Percentiles rank a stretch among this genome's conserved stretches.
phyloP scores from a whole-genome alignment of 257 asterid genomes.

The Oldenlandia corymbosa region DNA sequence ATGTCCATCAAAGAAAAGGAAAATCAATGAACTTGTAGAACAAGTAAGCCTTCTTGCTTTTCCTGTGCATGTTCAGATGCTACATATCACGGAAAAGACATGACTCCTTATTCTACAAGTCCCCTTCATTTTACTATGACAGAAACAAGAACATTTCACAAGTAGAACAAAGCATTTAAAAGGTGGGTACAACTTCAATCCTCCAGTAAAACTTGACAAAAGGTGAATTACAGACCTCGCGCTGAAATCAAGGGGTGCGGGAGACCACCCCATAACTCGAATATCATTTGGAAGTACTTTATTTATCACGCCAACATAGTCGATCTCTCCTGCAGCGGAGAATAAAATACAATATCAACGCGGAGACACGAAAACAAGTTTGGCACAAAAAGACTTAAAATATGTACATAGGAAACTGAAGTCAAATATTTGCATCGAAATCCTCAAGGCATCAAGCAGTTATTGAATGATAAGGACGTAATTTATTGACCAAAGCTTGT shows the following conservation, averaged over 20 bases:
- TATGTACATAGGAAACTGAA: background rate
- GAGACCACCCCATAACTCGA: constrained; percentile 87
- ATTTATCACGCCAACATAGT: constrained; percentile 71
- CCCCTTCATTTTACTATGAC: constrained; percentile 4
- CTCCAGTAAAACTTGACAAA: background rate
- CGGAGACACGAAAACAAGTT: background rate
- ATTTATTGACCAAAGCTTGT: background rate
- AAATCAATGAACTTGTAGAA: background rate
- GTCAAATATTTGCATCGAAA: background rate
- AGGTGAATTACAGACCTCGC: constrained; percentile 52
- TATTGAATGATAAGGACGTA: background rate
- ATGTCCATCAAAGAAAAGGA: background rate
- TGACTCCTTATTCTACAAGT: constrained; percentile 3
- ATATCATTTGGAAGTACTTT: constrained; percentile 83
- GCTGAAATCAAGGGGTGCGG: constrained; percentile 76
- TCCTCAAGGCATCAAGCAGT: constrained; percentile 1
- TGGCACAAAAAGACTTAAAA: constrained; percentile 1
- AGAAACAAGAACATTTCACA: background rate
- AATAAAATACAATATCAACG: constrained; percentile 9
- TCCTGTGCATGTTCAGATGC: background rate
- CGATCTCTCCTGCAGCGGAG: constrained; percentile 52
- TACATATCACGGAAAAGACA: too few relatives aligned
- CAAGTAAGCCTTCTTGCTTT: background rate
- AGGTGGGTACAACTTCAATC: background rate
- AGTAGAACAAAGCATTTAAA: background rate